phyloP scores from a whole-genome alignment of 192 early-diverging fungal genomes.

The Gamsiella multidivaricata region DNA sequence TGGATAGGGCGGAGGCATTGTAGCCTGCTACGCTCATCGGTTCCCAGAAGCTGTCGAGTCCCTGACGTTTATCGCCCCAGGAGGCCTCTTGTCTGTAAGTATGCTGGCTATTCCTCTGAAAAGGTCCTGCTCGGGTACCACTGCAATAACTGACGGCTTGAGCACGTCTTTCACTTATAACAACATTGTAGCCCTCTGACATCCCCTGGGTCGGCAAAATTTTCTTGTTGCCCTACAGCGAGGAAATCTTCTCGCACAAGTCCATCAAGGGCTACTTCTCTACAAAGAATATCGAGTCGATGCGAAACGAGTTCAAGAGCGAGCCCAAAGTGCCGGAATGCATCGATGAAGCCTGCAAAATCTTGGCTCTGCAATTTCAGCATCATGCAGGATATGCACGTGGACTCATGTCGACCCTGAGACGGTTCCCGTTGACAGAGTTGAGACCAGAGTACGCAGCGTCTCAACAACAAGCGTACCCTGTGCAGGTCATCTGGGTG shows the following conservation, averaged over 20 bases:
- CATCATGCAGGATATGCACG: constrained; percentile 46
- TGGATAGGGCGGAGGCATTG: constrained; percentile 45
- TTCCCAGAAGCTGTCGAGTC: constrained; percentile 47
- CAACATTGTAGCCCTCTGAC: constrained; percentile 25
- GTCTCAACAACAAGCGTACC: constrained; percentile 12
- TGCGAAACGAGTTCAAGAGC: constrained; percentile 34
- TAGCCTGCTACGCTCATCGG: constrained; percentile 24
- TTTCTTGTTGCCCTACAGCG: constrained; percentile 34
- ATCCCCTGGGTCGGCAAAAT: constrained; percentile 41
- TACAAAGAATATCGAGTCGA: constrained; percentile 43
- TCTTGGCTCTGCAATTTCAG: constrained; percentile 29
- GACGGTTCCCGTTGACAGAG: constrained; percentile 28
- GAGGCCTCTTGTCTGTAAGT: constrained; percentile 35
- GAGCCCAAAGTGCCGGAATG: background rate
- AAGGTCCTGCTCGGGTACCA: no score
- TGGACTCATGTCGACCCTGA: constrained; percentile 47
- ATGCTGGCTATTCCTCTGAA: no score
- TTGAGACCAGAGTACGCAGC: constrained; percentile 17
- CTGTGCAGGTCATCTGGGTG: constrained; percentile 48
- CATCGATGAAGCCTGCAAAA: constrained; percentile 27
- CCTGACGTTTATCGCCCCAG: constrained; percentile 46
- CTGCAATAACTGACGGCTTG: no score
- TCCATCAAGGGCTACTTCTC: constrained; percentile 35
- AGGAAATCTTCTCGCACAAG: constrained; percentile 36
- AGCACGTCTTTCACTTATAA: background rate